These are phyloP conservation scores for Russula vinacea DNA, from an alignment of 768 basidiomycete species.

Conservation along the genomic window DNA sequence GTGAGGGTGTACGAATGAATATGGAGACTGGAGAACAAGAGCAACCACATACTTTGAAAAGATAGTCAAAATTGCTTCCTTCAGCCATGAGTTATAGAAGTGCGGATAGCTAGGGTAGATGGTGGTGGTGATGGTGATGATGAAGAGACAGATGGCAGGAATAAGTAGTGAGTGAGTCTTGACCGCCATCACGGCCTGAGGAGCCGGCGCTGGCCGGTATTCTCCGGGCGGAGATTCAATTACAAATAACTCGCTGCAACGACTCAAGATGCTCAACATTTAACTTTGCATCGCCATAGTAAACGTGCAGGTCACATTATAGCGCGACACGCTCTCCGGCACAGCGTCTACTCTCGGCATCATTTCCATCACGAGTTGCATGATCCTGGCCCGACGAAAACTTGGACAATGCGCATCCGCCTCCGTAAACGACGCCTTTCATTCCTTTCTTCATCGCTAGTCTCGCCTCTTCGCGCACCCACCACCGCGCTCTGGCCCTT, in stretches of 20 bases:
- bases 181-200: not conserved
- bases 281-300: not conserved
- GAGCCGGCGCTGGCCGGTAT: not conserved
- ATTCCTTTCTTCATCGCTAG: slow-evolving; percentile 14
- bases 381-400: not conserved
- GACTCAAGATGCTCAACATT: no score
- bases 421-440: slow-evolving; percentile 17
- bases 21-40: not conserved
- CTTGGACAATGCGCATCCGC: slow-evolving; percentile 9
- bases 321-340: not conserved
- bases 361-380: not conserved
- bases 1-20: slow-evolving; percentile 6
- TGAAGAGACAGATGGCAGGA: not conserved
- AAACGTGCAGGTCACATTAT: not conserved
- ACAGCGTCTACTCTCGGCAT: not conserved
- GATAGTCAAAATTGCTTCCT: slow-evolving; percentile 95
- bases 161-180: not conserved
- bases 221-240: slow-evolving; percentile 17
- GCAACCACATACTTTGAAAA: slow-evolving; percentile 81
- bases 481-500: slow-evolving; percentile 70
- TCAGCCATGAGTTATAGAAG: slow-evolving; percentile 62
- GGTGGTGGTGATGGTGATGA: slow-evolving; percentile 18
- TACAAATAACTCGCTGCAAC: no score
- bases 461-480: slow-evolving; percentile 14
- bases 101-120: slow-evolving; percentile 26